These are phyloP conservation scores for Hura crepitans DNA, from an alignment of 441 rosid species.

Conservation along the genomic window DNA sequence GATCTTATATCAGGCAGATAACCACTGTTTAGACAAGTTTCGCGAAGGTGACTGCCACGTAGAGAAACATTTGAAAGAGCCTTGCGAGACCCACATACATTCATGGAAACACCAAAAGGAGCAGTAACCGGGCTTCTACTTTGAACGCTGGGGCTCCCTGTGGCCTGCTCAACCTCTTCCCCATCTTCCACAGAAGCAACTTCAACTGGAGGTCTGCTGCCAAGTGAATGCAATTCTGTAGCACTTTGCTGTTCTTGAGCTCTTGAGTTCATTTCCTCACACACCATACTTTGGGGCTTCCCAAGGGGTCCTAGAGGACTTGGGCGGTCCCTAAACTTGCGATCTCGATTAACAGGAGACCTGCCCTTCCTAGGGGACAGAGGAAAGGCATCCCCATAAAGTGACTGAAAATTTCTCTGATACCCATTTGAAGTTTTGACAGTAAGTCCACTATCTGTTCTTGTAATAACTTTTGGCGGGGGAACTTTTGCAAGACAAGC, in stretches of 20 bases:
- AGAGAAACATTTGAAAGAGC: slow-evolving; percentile 28
- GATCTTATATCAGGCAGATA: slow-evolving; percentile 68
- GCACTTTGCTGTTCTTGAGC: slow-evolving; percentile 58
- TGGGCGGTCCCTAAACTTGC: slow-evolving; percentile 63
- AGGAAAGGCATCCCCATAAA: slow-evolving; percentile 55
- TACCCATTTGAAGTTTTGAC: slow-evolving; percentile 35
- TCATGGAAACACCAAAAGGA: slow-evolving; percentile 65
- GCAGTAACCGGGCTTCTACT: slow-evolving; percentile 72
- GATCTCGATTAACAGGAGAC: slow-evolving; percentile 44
- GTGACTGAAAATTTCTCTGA: slow-evolving; percentile 39
- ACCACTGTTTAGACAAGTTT: slow-evolving; percentile 46
- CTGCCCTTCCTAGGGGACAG: slow-evolving; percentile 67
- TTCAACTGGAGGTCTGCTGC: slow-evolving; percentile 67
- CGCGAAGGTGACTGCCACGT: slow-evolving; percentile 21
- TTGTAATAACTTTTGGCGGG: slow-evolving; percentile 32
- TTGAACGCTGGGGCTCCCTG: slow-evolving; percentile 63
- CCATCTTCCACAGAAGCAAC: slow-evolving; percentile 87
- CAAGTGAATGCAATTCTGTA: slow-evolving; percentile 70
- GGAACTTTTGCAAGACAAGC: slow-evolving; percentile 54
- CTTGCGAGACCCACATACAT: slow-evolving; percentile 39
- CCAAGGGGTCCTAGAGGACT: slow-evolving; percentile 84
- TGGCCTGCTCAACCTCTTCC: slow-evolving; percentile 83
- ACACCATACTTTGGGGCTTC: slow-evolving; percentile 60
- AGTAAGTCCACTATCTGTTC: slow-evolving; percentile 31
- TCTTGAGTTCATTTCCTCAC: slow-evolving; percentile 50